Base-by-base conservation (phyloP, 176 grass and related monocot species). In the Elaeis guineensis region DNA sequence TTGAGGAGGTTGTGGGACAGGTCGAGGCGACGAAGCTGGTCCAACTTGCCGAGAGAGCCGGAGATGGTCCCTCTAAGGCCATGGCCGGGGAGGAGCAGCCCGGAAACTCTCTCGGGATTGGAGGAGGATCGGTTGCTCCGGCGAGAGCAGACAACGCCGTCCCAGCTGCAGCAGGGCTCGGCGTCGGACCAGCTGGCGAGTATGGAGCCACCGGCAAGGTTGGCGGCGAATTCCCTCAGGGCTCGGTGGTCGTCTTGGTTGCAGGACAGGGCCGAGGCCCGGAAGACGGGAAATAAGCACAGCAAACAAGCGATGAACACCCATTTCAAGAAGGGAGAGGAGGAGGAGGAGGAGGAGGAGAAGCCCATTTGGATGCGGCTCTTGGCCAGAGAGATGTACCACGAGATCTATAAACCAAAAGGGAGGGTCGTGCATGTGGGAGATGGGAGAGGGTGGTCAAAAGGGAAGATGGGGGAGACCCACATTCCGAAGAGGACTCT, bases 241-340 rank as follows among this genome's bases (percentile, higher is more conserved):
- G 86, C 79, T 11, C 25, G 69, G 17, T 82, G 71, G 72, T 96
- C 92, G 19, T 72, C 60, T 54, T 69, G 75, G 78, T 90, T 83
- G 81, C 92, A 96, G 25, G 75, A 32, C 2, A 49, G 49, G 50
- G 67, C 58, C 35, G 9, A 12, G 35, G 35, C 35, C 5, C 35
- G 11, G 2, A 69, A 24, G 19, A 54, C 5, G 49, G 69, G 5
- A 4, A 9, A 59, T 12, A 52, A 26, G 48, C 19, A 55, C 49
- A 82, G 16, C 5, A 57, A 53, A n/a, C 59, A 75, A 26, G 70
- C 39, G 22, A 82, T 4, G 17, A 73, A 17, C 16, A 50, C 29
- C 48, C 49, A 54, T 58, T 19, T 50, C 32, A 70, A 65, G 62
- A 51, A 61, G 48, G 50, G 60, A 30, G 55, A n/a, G 18, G 50